These are phyloP conservation scores for Trichomonascus vanleenenianus DNA, from an alignment of 805 yeast species.

Conservation along the genomic window DNA sequence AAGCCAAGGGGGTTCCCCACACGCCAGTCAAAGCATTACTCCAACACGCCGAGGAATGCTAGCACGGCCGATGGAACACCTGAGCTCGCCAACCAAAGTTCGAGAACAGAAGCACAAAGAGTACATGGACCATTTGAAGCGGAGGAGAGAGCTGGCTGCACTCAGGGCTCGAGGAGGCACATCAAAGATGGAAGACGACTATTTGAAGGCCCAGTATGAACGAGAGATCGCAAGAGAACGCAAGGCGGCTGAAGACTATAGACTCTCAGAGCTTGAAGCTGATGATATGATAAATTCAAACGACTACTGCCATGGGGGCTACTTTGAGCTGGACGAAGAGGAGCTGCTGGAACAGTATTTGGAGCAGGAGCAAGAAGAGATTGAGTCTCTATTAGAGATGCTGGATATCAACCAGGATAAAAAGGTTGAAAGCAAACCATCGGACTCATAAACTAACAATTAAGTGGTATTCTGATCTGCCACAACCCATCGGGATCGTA, in stretches of 20 bases:
- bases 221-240: not conserved
- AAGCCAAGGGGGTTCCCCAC: too few species aligned
- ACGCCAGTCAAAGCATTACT: too few species aligned
- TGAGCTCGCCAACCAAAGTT: too few species aligned
- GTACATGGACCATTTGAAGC: conserved; percentile 4
- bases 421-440: not conserved
- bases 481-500: not conserved
- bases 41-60: too few species aligned
- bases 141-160: conserved; percentile 8
- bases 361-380: conserved; percentile 6
- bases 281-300: not conserved
- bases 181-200: conserved; percentile 7
- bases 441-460: not conserved
- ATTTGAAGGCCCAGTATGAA: conserved; percentile 1
- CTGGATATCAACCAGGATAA: not conserved
- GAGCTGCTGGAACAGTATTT: conserved; percentile 5
- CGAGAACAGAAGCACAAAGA: not conserved
- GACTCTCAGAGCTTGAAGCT: not conserved
- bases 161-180: conserved; percentile 11
- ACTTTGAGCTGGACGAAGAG: conserved; percentile 1
- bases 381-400: conserved; percentile 1
- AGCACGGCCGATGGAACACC: too few species aligned
- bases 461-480: not conserved
- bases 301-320: conserved; percentile 3
- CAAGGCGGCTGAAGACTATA: conserved; percentile 1